A percentile compares a stretch with the other conserved stretches of the same genome.
These are phyloP conservation scores for Cryphonectria naterciae DNA, from an alignment of 2,329 filamentous ascomycete genomes.

Conservation along the genomic window DNA sequence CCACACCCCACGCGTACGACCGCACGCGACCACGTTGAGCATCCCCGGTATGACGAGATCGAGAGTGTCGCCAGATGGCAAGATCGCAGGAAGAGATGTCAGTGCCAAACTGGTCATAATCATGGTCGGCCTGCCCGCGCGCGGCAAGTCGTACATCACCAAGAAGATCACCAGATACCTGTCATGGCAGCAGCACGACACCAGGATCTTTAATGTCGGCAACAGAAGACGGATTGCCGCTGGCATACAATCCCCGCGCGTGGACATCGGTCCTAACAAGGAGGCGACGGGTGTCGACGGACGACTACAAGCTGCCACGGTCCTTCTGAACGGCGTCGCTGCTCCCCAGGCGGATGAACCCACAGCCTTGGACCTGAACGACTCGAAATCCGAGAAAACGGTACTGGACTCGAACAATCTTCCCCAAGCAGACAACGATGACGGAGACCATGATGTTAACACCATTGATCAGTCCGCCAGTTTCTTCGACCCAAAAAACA, in stretches of 20 bases:
- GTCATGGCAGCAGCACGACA: constrained; percentile 97
- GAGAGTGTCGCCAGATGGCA: constrained; percentile 91
- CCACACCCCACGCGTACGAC: constrained; percentile 76
- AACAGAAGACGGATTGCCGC: constrained; percentile 83
- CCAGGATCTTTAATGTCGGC: constrained; percentile 95
- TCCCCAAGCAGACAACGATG: constrained; percentile 17
- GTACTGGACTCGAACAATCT: constrained; percentile 22
- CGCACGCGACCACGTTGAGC: constrained; percentile 91
- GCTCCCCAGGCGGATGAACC: constrained; percentile 46
- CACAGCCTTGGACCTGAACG: constrained; percentile 44
- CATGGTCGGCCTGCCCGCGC: constrained; percentile 94
- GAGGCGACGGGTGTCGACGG: constrained; percentile 43
- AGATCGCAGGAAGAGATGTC: constrained; percentile 91
- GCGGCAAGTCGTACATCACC: constrained; percentile 98
- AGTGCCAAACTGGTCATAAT: constrained; percentile 96
- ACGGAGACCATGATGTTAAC: constrained; percentile 31
- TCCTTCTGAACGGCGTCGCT: constrained; percentile 59
- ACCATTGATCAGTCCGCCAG: constrained; percentile 84
- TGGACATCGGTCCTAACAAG: constrained; percentile 37
- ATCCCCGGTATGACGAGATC: constrained; percentile 96
- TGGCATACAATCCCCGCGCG: constrained; percentile 47
- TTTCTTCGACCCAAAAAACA: constrained; percentile 93
- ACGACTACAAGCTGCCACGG: constrained; percentile 58
- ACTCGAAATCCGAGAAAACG: constrained; percentile 25
- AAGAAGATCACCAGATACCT: constrained; percentile 96